These are phyloP conservation scores for Verbena officinalis DNA, from an alignment of 257 asterid species.

Conservation along the genomic window DNA sequence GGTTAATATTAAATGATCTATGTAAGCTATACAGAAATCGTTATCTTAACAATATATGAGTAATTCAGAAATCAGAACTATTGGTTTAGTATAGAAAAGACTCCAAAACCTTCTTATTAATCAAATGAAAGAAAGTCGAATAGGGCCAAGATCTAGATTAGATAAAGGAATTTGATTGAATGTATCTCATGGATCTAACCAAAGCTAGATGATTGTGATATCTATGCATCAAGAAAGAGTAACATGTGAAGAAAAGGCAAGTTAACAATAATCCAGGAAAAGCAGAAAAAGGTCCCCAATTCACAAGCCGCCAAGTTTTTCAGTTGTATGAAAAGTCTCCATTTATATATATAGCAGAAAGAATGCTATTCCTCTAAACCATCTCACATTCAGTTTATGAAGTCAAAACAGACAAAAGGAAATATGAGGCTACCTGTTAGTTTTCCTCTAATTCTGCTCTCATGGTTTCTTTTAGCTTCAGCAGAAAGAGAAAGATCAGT, in stretches of 20 bases:
- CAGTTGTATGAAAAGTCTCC: neutral
- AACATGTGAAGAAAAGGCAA: neutral
- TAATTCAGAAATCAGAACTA: too few relatives aligned
- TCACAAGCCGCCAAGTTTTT: neutral
- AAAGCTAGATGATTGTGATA: too few relatives aligned
- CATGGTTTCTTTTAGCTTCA: neutral
- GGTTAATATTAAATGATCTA: too few relatives aligned
- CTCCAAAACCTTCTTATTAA: too few relatives aligned
- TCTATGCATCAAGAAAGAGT: neutral
- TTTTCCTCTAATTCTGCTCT: constrained; percentile 1
- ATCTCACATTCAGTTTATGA: neutral
- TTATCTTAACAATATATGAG: too few relatives aligned
- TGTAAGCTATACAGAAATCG: too few relatives aligned
- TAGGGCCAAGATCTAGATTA: too few relatives aligned
- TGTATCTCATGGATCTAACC: neutral
- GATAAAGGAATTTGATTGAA: too few relatives aligned
- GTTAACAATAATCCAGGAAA: neutral
- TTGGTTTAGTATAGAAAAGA: too few relatives aligned
- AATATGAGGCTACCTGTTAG: constrained; percentile 9
- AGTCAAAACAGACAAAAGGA: neutral
- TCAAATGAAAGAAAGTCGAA: too few relatives aligned
- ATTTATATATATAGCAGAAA: neutral
- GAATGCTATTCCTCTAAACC: neutral
- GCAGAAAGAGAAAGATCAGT: constrained; percentile 20
- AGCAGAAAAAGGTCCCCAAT: too few relatives aligned